Evolutionary conservation across 176 grass and related monocot genomes (phyloP).

Genomic region (Avena atlantica): DNA sequence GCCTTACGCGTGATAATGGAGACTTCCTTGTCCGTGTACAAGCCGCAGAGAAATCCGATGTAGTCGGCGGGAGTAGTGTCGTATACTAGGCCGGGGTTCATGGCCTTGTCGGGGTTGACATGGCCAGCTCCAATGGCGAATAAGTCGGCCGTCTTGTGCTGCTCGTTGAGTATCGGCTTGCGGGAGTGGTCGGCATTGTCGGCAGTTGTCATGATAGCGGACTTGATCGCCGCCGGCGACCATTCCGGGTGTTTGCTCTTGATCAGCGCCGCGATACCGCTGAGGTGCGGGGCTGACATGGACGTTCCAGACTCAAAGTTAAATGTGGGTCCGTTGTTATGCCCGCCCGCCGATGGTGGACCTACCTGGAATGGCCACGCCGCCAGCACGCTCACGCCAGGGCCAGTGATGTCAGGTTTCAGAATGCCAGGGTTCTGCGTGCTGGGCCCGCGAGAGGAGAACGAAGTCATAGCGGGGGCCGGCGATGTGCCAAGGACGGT

Average conservation of each 20-base stretch:
- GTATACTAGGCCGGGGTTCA: constrained; percentile 52
- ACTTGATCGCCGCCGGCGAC: constrained; percentile 66
- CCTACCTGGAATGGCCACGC: constrained; percentile 59
- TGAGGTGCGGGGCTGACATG: constrained; percentile 77
- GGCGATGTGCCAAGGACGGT: constrained; percentile 54
- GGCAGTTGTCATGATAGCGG: constrained; percentile 75
- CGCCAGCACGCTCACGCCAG: constrained; percentile 58
- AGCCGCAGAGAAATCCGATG: constrained; percentile 57
- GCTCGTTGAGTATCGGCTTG: constrained; percentile 44
- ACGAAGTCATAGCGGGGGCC: constrained; percentile 47
- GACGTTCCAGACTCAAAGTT: constrained; percentile 66
- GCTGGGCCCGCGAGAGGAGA: constrained; percentile 67
- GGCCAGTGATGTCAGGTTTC: constrained; percentile 63
- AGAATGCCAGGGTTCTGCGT: constrained; percentile 30
- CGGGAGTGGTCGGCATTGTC: constrained; percentile 40
- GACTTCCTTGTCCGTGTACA: constrained; percentile 48
- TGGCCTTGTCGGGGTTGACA: constrained; percentile 55
- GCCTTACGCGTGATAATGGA: constrained; percentile 31
- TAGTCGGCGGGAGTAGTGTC: constrained; percentile 35
- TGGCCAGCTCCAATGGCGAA: constrained; percentile 58
- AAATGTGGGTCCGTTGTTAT: constrained; percentile 9
- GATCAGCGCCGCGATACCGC: constrained; percentile 55
- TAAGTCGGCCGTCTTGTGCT: constrained; percentile 20
- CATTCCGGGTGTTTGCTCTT: constrained; percentile 55
- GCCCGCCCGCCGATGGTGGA: not conserved